phyloP scores from a whole-genome alignment of 1,139 yeast species.

The Candida freyschussii region DNA sequence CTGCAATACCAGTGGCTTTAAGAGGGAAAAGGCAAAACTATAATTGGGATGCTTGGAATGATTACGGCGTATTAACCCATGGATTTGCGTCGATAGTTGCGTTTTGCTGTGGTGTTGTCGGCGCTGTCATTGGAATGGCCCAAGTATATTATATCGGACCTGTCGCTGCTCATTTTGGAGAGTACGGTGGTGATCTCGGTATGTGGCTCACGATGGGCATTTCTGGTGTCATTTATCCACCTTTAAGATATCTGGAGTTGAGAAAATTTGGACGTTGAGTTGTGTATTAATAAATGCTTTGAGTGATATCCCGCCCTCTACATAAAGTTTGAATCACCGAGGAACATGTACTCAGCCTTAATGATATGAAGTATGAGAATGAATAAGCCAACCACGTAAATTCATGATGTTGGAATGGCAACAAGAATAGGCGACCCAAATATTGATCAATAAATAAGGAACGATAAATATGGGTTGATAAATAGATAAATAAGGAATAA shows the following conservation, averaged over 20 bases:
- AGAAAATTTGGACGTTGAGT: conserved; percentile 39
- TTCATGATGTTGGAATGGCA: too few relatives aligned
- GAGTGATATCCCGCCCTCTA: too few relatives aligned
- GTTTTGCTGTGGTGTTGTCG: conserved; percentile 59
- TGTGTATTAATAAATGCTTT: background rate
- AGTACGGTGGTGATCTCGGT: conserved; percentile 71
- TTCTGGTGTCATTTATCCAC: conserved; percentile 60
- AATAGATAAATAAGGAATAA: conserved; percentile 6
- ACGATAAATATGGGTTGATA: conserved; percentile 5
- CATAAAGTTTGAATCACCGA: too few relatives aligned
- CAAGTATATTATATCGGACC: conserved; percentile 77
- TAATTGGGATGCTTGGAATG: conserved; percentile 67
- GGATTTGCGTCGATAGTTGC: conserved; percentile 62
- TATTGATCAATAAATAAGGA: conserved; percentile 2
- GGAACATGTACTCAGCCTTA: too few relatives aligned
- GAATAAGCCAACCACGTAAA: too few relatives aligned
- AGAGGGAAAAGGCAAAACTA: conserved; percentile 36
- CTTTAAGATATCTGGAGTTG: conserved; percentile 59
- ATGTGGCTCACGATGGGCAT: conserved; percentile 78
- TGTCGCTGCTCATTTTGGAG: conserved; percentile 53
- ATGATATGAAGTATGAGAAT: too few relatives aligned
- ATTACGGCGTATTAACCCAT: conserved; percentile 47
- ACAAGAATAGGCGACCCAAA: too few relatives aligned
- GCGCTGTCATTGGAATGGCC: conserved; percentile 76
- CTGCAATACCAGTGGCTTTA: conserved; percentile 16